phyloP scores from a whole-genome alignment of 2,329 filamentous ascomycete genomes.

The Pseudogymnoascus pannorum region DNA sequence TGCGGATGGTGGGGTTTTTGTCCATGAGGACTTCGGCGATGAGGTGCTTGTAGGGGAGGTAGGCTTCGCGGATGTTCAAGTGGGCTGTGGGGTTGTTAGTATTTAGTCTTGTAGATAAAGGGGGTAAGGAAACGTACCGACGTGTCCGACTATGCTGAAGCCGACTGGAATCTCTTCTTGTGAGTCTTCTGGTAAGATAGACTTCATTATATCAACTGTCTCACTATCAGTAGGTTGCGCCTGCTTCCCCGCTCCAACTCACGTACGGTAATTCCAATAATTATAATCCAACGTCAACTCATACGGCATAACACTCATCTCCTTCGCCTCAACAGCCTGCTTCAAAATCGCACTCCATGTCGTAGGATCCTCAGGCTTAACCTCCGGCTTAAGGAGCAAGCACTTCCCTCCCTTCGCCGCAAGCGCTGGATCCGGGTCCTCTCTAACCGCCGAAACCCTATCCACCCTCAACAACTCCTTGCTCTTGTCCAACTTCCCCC shows the following conservation, averaged over 20 bases:
- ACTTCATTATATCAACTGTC: slow-evolving; percentile 72
- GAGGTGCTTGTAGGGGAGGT: slow-evolving; percentile 75
- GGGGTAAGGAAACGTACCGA: slow-evolving; percentile 47
- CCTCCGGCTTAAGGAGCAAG: slow-evolving; percentile 49
- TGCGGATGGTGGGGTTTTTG: slow-evolving; percentile 75
- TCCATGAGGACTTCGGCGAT: slow-evolving; percentile 82
- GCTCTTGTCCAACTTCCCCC: slow-evolving; percentile 57
- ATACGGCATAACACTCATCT: slow-evolving; percentile 68
- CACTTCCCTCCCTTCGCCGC: slow-evolving; percentile 53
- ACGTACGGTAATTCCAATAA: slow-evolving; percentile 74
- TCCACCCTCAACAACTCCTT: slow-evolving; percentile 60
- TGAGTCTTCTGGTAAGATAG: slow-evolving; percentile 72
- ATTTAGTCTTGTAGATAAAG: slow-evolving; percentile 13
- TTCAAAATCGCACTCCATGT: slow-evolving; percentile 70
- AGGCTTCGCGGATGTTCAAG: slow-evolving; percentile 78
- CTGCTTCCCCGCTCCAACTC: slow-evolving; percentile 10
- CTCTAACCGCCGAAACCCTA: slow-evolving; percentile 54
- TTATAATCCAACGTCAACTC: slow-evolving; percentile 71
- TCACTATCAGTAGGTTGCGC: slow-evolving; percentile 14
- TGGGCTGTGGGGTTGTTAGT: slow-evolving; percentile 51
- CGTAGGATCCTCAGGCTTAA: slow-evolving; percentile 50
- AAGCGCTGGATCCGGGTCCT: slow-evolving; percentile 51
- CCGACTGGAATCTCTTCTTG: slow-evolving; percentile 76
- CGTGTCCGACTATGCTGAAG: slow-evolving; percentile 83
- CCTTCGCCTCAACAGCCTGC: slow-evolving; percentile 59